phyloP scores from a whole-genome alignment of 2,329 filamentous ascomycete species.

The Juglanconis sp. region DNA sequence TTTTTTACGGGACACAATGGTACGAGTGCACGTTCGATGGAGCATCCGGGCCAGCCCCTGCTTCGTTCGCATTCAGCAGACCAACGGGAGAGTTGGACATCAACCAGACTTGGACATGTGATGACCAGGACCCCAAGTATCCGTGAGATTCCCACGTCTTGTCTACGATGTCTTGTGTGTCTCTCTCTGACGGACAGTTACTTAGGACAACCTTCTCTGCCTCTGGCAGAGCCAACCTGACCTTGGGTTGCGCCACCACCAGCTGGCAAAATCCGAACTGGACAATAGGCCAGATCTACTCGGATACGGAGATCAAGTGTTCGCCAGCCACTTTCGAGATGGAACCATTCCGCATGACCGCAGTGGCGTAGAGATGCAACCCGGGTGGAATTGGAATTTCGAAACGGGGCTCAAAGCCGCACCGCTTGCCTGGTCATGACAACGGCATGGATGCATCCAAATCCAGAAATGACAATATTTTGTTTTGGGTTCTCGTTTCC shows the following conservation, averaged over 20 bases:
- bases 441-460: not conserved
- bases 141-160: slow-evolving; percentile 28
- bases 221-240: slow-evolving; percentile 31
- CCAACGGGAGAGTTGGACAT: slow-evolving; percentile 35
- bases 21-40: slow-evolving; percentile 41
- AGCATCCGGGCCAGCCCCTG: slow-evolving; percentile 25
- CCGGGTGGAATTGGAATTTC: slow-evolving; percentile 16
- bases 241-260: slow-evolving; percentile 32
- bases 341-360: slow-evolving; percentile 31
- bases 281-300: slow-evolving; percentile 38
- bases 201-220: slow-evolving; percentile 30
- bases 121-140: slow-evolving; percentile 34
- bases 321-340: slow-evolving; percentile 27
- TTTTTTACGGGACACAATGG: slow-evolving; percentile 45
- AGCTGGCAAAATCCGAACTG: slow-evolving; percentile 37
- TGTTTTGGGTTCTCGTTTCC: too few species aligned
- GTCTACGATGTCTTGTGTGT: not conserved
- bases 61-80: slow-evolving; percentile 41
- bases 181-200: not conserved
- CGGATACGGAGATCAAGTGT: slow-evolving; percentile 32
- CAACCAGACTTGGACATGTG: slow-evolving; percentile 50
- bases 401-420: not conserved
- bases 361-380: slow-evolving; percentile 29
- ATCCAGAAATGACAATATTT: too few species aligned
- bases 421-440: slow-evolving; percentile 28